Evolutionary conservation across 345 rosid species (phyloP).

Genomic region (Abelmoschus esculentus): DNA sequence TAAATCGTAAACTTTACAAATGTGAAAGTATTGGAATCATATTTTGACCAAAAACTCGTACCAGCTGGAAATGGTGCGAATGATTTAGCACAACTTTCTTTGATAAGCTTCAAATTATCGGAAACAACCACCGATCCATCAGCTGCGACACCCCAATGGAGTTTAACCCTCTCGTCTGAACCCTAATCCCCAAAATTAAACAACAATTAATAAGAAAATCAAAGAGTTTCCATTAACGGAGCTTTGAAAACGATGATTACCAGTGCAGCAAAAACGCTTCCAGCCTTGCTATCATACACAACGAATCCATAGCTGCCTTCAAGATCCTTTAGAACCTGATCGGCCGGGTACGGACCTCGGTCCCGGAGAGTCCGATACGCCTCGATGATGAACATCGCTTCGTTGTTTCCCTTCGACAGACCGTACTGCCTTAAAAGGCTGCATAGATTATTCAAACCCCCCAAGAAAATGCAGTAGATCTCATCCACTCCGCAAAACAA

Average conservation of each 20-base stretch:
- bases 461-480: slow-evolving; percentile 54
- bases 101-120: slow-evolving; percentile 41
- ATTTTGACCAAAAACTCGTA: background rate
- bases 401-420: slow-evolving; percentile 42
- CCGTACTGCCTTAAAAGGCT: slow-evolving; percentile 60
- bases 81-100: slow-evolving; percentile 60
- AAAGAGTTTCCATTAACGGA: background rate
- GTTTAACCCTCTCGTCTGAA: slow-evolving; percentile 35
- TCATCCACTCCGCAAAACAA: slow-evolving; percentile 51
- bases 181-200: slow-evolving; percentile 23
- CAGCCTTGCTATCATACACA: slow-evolving; percentile 45
- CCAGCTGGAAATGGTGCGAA: slow-evolving; percentile 61
- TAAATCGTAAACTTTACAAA: background rate
- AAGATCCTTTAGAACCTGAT: slow-evolving; percentile 58
- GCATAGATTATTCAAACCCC: slow-evolving; percentile 46
- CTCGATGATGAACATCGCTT: slow-evolving; percentile 59
- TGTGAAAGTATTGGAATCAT: background rate
- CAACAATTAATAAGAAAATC: background rate
- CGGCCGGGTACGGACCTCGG: slow-evolving; percentile 72
- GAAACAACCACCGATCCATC: slow-evolving; percentile 56
- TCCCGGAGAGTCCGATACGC: slow-evolving; percentile 73
- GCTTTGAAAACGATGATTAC: slow-evolving; percentile 27
- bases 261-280: slow-evolving; percentile 45
- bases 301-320: slow-evolving; percentile 61
- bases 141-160: slow-evolving; percentile 59